Evolutionary conservation across 2,329 filamentous ascomycete species (phyloP), one percentile per base, ranked within the genome.

Genomic region (Fusarium robinianum): DNA sequence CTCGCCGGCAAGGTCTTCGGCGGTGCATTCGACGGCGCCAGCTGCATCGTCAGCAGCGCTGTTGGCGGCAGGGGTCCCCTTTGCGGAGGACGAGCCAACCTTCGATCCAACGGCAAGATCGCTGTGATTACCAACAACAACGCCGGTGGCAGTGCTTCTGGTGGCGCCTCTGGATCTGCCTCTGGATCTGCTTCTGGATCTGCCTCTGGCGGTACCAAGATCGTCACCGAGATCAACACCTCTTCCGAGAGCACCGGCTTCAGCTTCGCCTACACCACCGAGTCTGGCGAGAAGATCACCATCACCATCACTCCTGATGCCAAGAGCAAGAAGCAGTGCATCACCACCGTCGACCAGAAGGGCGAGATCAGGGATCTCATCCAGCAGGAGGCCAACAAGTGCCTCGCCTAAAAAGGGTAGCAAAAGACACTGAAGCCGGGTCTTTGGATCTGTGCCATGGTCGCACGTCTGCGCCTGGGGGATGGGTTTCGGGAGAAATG

Each of bases 301-400:
- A 22, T 39, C 17, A 39, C 36, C 36, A 39, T 39, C 36, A 39
- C 8, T 9, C 36, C 36, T 10, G 36, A 39, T 14, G 24, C 36
- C 17, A 39, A 39, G 25, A 18, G 12, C 36, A 39, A 31, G 36
- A n/a, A 19, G 6, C 15, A 29, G 24, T 39, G 36, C 12, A n/a
- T 16, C 14, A 39, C 36, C 25, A 15, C 25, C 15, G 36, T 39
- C n/a, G 26, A 39, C 21, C 29, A 39, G 17, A 29, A 31, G 17
- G 36, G 36, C 6, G 36, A 39, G 25, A 29, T 39, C 36, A 29
- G 30, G 36, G 25, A 30, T 2, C 27, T 39, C 8, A 17, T 39
- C 12, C 5, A 27, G 25, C 9, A 16, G 6, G 36, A 29, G 25
- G 36, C 36, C 36, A 12, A 39, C 10, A 39, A 39, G 36, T 39